Base-by-base conservation (phyloP, 192 early-diverging fungal species). In the Backusella luteola region DNA sequence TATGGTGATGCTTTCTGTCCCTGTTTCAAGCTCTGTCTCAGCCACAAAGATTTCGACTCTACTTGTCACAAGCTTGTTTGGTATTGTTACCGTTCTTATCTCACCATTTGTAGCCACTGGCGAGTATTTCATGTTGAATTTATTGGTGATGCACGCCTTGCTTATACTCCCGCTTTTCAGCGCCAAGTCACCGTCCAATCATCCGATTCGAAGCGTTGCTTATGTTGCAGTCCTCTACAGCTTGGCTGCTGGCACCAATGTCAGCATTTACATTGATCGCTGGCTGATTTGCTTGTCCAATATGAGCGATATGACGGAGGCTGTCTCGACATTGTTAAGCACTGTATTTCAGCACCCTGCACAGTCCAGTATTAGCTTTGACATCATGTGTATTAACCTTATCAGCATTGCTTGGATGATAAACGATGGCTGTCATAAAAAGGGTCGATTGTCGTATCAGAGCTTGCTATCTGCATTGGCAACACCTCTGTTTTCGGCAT, bases 301-400 rank as follows among this genome's bases (percentile, higher is more conserved):
- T 12, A 15, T 46, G 2, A 32, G 15, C 29, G n/a, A 39, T 52
- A 29, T 39, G n/a, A 53, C 4, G 12, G 75, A 74, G 32, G 32
- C 56, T 1, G 19, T 75, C 14, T 17, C 15, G 6, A 34, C 32
- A 34, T 15, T 74, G 23, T 15, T 75, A 6, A 49, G 8, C 15
- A 73, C 76, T 2, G 74, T 81, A 66, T 73, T 77, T 4, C 36
- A 19, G 1, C 75, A 76, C 17, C 75, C 79, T 14, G 79, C 79
- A 5, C 79, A 81, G 46, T 76, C 75, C 0, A 81, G 79, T 69
- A 81, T 81, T 17, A 77, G 79, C 34, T 81, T 41, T 38, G 79
- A 81, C 49, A 67, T 77, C 8, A 32, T 77, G 6, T 76, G 71
- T 71, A 52, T 81, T 14, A 72, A 73, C 23, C 1, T 71, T 38